Evolutionary conservation across 352 stramenopile genomes (phyloP), one percentile per base, ranked within the genome.

Genomic region (Globisporangium iwayamae): DNA sequence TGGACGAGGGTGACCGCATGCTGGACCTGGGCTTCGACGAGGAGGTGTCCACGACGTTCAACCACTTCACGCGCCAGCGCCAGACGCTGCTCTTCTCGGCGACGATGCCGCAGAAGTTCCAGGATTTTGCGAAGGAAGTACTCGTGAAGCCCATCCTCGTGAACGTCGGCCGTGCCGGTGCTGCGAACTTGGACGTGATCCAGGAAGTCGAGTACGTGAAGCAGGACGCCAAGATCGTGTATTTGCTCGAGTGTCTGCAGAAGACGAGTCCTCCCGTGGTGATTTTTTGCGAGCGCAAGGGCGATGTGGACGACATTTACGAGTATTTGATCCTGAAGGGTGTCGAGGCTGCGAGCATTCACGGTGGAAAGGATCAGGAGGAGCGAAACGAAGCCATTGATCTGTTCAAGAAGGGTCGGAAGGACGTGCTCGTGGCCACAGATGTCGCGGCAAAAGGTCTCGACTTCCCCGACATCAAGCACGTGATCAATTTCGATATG

Each of bases 401-500:
- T 47, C 62, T 93, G 32, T 99, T 99, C 75, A 99, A 99, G 71
- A 72, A 67, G 25, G 91, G 94, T 7, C 56, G 64, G 13, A 99
- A 99, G 71, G 97, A 99, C 75, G 96, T 99, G 39, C 78, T 99
- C 36, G 96, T 99, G 10, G 97, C 98, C 2, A 99, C 97, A 0
- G 98, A 99, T 77, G 79, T 99, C 25, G 97, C 97, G 3, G 97
- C 98, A 22, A 99, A 99, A 71, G 98, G 98, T 51, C 79, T 99
- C 25, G 98, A 99, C 73, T 99, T 99, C 63, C 90, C 96, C 0
- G 94, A 99, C 72, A 99, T 99, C 70, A 97, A 99, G 75, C 97
- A 99, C 74, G 98, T 99, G 16, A 99, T 99, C 66, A 99, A 99
- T 74, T 99, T 99, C 70, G 97, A 99, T 76, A 99, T 99, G 98